Percentiles rank a stretch among this genome's conserved stretches.
phyloP scores from a whole-genome alignment of 164 flowering plant genomes.

The Berberis thunbergii region DNA sequence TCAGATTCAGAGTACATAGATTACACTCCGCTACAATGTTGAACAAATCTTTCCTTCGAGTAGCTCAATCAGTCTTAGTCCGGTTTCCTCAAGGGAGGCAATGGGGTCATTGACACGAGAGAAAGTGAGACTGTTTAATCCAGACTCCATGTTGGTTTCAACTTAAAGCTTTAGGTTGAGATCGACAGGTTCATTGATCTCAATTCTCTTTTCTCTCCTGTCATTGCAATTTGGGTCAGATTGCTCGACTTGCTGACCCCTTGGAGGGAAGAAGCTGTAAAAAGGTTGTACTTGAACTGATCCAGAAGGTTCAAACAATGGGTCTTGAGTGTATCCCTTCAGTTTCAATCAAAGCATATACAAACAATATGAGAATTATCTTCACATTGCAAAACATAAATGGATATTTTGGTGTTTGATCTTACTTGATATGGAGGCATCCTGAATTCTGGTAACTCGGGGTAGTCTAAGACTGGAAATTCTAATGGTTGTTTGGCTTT shows the following conservation, averaged over 20 bases:
- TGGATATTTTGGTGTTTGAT: neutral
- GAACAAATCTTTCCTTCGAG: neutral
- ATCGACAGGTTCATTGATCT: slow-evolving; percentile 4
- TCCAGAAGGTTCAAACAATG: slow-evolving; percentile 3
- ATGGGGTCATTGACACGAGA: neutral
- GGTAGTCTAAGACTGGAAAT: slow-evolving; percentile 9
- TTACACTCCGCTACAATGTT: neutral
- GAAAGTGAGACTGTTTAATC: neutral
- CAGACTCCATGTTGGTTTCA: neutral
- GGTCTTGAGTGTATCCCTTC: slow-evolving; percentile 7
- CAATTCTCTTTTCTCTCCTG: slow-evolving; percentile 2
- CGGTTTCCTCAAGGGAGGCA: slow-evolving; percentile 1
- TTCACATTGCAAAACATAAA: neutral
- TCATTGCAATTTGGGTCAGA: slow-evolving; percentile 1
- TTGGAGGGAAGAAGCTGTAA: slow-evolving; percentile 15
- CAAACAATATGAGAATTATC: neutral
- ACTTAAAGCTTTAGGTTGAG: slow-evolving; percentile 9
- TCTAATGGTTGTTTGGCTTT: slow-evolving; percentile 19
- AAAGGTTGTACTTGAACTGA: slow-evolving; percentile 21
- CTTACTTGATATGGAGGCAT: slow-evolving; percentile 29
- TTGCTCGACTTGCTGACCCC: slow-evolving; percentile 4
- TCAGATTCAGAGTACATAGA: neutral
- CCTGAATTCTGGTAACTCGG: slow-evolving; percentile 15
- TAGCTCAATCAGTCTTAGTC: neutral
- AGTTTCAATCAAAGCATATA: neutral